Base-by-base conservation (phyloP, 164 flowering plant genomes). In the Tinospora cordifolia region DNA sequence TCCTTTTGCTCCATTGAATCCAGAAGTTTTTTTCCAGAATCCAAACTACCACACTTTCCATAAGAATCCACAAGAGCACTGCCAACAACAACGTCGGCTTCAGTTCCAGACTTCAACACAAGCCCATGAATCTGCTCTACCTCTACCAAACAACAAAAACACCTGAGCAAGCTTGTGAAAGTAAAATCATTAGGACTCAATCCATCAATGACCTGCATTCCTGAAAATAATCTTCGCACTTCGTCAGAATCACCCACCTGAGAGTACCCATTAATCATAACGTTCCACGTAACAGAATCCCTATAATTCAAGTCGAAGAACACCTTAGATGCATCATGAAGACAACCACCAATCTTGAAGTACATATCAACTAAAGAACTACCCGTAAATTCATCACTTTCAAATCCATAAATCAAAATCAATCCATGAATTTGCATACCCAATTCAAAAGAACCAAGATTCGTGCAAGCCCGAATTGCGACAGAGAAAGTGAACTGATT, bases 141-240 rank as follows among this genome's bases (percentile, higher is more conserved):
- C 41, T 79, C 74, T 49, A 44, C 47, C 44, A 75, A 51, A 54
- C 70, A 60, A 27, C 46, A 3, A 70, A 76, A 79, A 46, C 75
- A 79, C 69, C 73, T 79, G 40, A 79, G 77, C 75, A 75, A 63
- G 66, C 79, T 73, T 21, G 79, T 67, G 66, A 79, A 66, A 2
- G 81, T 79, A 68, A 73, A 76, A 71, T 70, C 79, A 73, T 79
- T 76, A 4, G 79, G 79, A 34, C 63, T 73, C 44, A 75, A 66
- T 60, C 72, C 74, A 30, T 75, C 76, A 47, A 57, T 25, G 22
- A 62, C 72, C 71, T 39, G 70, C 78, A 75, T 75, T 38, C 68
- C 67, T 3, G 27, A 58, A 71, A 79, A 25, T 67, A 79, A 58
- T 65, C 65, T 63, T 26, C 73, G 14, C 64, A 71, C 78, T 54